Evolutionary conservation across 1,139 yeast genomes (phyloP).

Genomic region (Hanseniaspora gamundiae): DNA sequence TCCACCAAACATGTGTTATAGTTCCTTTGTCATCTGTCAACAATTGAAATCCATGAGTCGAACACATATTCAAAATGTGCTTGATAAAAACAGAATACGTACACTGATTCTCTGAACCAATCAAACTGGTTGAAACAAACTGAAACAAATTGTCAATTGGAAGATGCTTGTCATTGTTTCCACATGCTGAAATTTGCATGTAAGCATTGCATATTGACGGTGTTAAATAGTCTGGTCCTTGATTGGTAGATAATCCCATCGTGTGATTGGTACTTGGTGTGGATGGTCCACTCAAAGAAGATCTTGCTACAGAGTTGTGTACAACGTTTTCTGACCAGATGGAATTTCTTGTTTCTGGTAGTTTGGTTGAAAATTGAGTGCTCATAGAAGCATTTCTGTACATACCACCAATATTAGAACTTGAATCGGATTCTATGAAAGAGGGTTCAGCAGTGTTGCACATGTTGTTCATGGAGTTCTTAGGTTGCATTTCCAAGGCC

Average conservation of each 20-base stretch:
- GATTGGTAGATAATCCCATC: background rate
- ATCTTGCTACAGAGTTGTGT: background rate
- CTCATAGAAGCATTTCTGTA: no score
- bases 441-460: no score
- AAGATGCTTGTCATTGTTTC: conserved; percentile 9
- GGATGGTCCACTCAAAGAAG: background rate
- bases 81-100: conserved; percentile 14
- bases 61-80: conserved; percentile 15
- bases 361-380: background rate
- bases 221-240: background rate
- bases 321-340: background rate
- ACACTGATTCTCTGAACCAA: conserved; percentile 9
- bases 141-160: conserved; percentile 16
- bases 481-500: no score
- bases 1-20: conserved; percentile 15
- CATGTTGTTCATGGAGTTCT: no score
- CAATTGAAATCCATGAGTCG: conserved; percentile 15
- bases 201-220: background rate
- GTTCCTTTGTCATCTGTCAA: conserved; percentile 14
- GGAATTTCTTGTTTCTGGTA: background rate
- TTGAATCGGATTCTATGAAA: no score
- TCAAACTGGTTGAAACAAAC: conserved; percentile 9
- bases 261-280: background rate
- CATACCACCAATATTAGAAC: no score
- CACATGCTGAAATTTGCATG: background rate